phyloP scores from a whole-genome alignment of 179 eudicot genomes.

The Gypsophila paniculata region DNA sequence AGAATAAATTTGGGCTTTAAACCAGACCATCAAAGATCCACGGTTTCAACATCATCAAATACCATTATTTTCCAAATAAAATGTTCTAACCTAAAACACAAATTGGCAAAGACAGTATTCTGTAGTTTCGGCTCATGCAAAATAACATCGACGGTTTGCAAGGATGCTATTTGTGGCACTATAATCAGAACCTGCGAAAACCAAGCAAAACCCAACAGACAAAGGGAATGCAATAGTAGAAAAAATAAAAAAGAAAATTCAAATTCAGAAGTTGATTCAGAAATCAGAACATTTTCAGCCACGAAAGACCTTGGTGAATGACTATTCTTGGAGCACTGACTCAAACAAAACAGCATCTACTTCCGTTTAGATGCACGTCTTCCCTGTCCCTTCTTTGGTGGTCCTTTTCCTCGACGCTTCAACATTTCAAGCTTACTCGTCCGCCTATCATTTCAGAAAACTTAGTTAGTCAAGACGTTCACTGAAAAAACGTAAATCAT shows the following conservation, averaged over 20 bases:
- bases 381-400: slow-evolving; percentile 91
- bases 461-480: not conserved
- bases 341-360: slow-evolving; percentile 27
- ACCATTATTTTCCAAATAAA: too few relatives aligned
- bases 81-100: too few relatives aligned
- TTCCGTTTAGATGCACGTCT: slow-evolving; percentile 67
- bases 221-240: not conserved
- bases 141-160: not conserved
- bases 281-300: not conserved
- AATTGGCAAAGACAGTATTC: too few relatives aligned
- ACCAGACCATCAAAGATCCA: too few relatives aligned
- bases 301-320: not conserved
- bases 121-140: not conserved
- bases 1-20: too few relatives aligned
- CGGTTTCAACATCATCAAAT: too few relatives aligned
- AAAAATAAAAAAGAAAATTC: too few relatives aligned
- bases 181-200: not conserved
- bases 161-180: not conserved
- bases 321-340: not conserved
- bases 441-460: slow-evolving; percentile 39
- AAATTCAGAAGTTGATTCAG: not conserved
- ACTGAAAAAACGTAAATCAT: not conserved
- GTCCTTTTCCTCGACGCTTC: slow-evolving; percentile 87
- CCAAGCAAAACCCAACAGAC: not conserved
- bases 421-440: slow-evolving; percentile 63